Evolutionary conservation across 495 filamentous ascomycete species (phyloP).

Genomic region (Talaromyces wortmannii): DNA sequence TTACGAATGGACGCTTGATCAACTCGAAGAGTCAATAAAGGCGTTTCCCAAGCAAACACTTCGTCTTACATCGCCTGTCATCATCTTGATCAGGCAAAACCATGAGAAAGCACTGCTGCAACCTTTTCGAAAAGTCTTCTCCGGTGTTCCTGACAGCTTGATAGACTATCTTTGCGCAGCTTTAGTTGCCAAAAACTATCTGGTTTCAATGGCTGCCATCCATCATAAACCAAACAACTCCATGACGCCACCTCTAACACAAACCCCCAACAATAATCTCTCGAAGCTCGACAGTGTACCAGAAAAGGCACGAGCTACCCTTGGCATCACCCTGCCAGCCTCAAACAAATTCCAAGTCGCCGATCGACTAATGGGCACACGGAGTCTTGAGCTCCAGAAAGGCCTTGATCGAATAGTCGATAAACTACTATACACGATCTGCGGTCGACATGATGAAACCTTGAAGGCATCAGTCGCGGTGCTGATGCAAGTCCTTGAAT

Average conservation of each 20-base stretch:
- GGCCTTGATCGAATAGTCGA: constrained; percentile 35
- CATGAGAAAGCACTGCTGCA: constrained; percentile 29
- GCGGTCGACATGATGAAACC: constrained; percentile 26
- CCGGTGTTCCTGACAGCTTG: constrained; percentile 42
- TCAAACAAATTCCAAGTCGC: constrained; percentile 20
- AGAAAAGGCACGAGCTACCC: constrained; percentile 26
- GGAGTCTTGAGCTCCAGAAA: constrained; percentile 23
- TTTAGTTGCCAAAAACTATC: constrained; percentile 55
- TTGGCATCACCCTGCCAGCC: constrained; percentile 24
- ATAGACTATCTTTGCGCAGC: constrained; percentile 60
- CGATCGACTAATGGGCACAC: constrained; percentile 23
- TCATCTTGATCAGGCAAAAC: constrained; percentile 31
- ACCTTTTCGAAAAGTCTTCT: constrained; percentile 53
- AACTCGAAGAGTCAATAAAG: constrained; percentile 35
- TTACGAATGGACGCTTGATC: constrained; percentile 39
- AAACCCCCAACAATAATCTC: constrained; percentile 11
- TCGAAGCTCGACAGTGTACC: constrained; percentile 26
- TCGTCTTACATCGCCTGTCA: constrained; percentile 37
- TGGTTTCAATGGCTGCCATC: constrained; percentile 29
- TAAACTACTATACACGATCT: constrained; percentile 31
- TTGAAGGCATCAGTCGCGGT: constrained; percentile 36
- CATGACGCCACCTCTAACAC: background rate
- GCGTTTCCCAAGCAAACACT: constrained; percentile 37
- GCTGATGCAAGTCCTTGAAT: constrained; percentile 32
- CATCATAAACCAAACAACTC: constrained; percentile 12